Evolutionary conservation across 2,329 filamentous ascomycete genomes (phyloP), one percentile per base, ranked within the genome.

Genomic region (Aspergillus thermomutatus): DNA sequence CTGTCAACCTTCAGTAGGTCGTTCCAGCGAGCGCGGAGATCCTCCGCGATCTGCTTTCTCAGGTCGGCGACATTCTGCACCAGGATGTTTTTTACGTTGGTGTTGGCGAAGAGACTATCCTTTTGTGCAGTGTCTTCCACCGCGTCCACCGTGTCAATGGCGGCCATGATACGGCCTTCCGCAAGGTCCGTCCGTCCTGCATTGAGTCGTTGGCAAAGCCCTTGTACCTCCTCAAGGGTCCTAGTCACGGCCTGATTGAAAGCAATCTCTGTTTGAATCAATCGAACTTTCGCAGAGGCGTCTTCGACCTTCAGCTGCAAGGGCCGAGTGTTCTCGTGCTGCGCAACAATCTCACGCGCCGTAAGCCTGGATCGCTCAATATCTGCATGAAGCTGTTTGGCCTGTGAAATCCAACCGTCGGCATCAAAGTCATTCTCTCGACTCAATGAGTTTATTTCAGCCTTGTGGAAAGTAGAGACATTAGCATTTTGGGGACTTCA

Each of bases 351-450:
- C 56, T 92, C 87, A 67, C 87, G 87, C 23, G 93, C 92, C 37
- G 92, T 87, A 17, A 84, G 82, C 66, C 91, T 88, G 25, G 91
- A 93, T 49, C 85, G 84, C 66, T 90, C 85, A 62, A 97, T 93
- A 69, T 97, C 93, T 60, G 87, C 84, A 72, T 96, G 91, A 7
- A 97, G 83, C 52, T 87, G 85, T 73, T 91, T 91, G 49, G 92
- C 91, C 72, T 94, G 91, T 52, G 82, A 78, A 55, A 95, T 90
- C 93, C 93, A 97, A 52, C 87, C 84, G 69, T 91, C 89, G 51
- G 96, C 88, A 67, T 95, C 89, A 41, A 87, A 84, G 55, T 87
- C 89, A 19, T 87, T 89, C 63, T 91, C 86, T 68, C 86, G 84
- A 73, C 92, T 95, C 60, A 94, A 84, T 23, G 79, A 74, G 62